A percentile compares a stretch with the other conserved stretches of the same genome.
Conservation (phyloP, 2,329 filamentous ascomycete species). For the Zymoseptoria passerinii region DNA sequence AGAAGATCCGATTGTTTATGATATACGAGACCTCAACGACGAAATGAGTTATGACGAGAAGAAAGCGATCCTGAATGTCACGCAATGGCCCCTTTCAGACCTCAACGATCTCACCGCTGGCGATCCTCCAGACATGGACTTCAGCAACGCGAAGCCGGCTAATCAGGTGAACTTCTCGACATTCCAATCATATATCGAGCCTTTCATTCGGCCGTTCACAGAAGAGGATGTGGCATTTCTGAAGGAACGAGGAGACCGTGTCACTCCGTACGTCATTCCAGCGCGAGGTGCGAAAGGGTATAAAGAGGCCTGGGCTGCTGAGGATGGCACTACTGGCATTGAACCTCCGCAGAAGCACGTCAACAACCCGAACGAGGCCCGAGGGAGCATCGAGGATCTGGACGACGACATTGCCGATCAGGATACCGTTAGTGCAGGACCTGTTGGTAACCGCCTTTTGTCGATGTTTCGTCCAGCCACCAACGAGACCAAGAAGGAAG, state of each 20-base stretch:
- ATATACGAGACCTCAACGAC: slow-evolving; percentile 67
- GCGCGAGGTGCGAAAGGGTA: slow-evolving; percentile 79
- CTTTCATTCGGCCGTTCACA: slow-evolving; percentile 78
- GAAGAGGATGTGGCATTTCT: slow-evolving; percentile 94
- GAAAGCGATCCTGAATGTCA: slow-evolving; percentile 80
- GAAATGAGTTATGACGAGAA: slow-evolving; percentile 79
- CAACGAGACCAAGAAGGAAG: slow-evolving; percentile 43
- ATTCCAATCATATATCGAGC: slow-evolving; percentile 86
- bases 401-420: slow-evolving; percentile 80
- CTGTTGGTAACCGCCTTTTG: slow-evolving; percentile 72
- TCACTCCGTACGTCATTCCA: slow-evolving; percentile 76
- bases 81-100: slow-evolving; percentile 71
- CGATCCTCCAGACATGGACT: slow-evolving; percentile 85
- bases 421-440: slow-evolving; percentile 80
- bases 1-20: slow-evolving; percentile 84
- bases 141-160: slow-evolving; percentile 83
- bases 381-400: slow-evolving; percentile 79
- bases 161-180: slow-evolving; percentile 92
- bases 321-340: slow-evolving; percentile 72
- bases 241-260: slow-evolving; percentile 74
- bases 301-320: slow-evolving; percentile 84
- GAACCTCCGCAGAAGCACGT: slow-evolving; percentile 58
- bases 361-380: slow-evolving; percentile 69
- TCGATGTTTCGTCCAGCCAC: slow-evolving; percentile 67
- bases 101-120: slow-evolving; percentile 80